These are phyloP conservation scores for Selenicereus undatus DNA, from an alignment of 148 eudicot genomes.

Conservation along the genomic window DNA sequence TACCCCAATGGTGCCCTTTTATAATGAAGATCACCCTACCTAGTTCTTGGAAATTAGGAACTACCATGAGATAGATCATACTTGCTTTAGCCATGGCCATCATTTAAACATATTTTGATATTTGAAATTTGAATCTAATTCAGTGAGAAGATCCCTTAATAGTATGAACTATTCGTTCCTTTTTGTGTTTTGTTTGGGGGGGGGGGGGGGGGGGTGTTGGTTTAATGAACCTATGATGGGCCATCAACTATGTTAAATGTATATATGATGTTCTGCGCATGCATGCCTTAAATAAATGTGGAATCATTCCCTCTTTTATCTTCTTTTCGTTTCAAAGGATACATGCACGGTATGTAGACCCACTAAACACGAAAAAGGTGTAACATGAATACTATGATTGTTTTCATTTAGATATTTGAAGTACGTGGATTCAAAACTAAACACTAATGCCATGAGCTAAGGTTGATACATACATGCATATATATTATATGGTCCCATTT, in stretches of 20 bases:
- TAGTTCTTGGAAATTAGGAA: not conserved
- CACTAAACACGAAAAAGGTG: constrained; percentile 5
- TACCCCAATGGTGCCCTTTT: not conserved
- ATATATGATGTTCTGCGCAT: not conserved
- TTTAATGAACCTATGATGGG: no score
- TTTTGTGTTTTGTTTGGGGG: not conserved
- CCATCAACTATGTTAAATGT: not conserved
- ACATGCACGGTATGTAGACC: constrained; percentile 27
- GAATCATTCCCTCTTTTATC: constrained; percentile 3
- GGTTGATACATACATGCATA: constrained; percentile 17
- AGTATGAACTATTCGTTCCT: not conserved
- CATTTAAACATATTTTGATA: not conserved
- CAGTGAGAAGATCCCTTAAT: not conserved
- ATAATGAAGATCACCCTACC: not conserved
- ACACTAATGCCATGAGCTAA: not conserved
- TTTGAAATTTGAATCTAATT: not conserved
- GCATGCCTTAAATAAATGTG: constrained; percentile 14
- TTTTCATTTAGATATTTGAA: not conserved
- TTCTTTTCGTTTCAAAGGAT: constrained; percentile 18
- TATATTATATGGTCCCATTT: constrained; percentile 16
- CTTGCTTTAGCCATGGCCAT: not conserved
- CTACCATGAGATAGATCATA: not conserved
- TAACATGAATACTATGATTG: constrained; percentile 15
- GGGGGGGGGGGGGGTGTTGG: not conserved
- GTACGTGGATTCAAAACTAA: constrained; percentile 1